phyloP scores from a whole-genome alignment of 306 rosid species.

The Macrotyloma uniflorum region DNA sequence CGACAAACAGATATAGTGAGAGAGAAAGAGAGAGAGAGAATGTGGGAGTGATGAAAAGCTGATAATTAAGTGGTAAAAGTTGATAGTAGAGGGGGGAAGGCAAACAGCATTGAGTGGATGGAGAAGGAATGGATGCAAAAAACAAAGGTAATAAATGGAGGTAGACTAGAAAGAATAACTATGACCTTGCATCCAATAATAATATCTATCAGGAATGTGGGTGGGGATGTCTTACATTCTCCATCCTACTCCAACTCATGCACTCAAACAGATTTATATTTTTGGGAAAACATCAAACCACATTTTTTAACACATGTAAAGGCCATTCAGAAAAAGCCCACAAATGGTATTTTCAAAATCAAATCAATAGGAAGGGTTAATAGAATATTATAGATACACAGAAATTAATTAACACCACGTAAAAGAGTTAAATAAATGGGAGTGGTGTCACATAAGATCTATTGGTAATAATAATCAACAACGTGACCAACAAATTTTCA shows the following conservation, averaged over 20 bases:
- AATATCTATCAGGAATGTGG: slow-evolving; percentile 59
- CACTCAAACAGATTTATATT: slow-evolving; percentile 31
- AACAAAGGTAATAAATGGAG: slow-evolving; percentile 94
- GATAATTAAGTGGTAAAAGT: slow-evolving; percentile 60
- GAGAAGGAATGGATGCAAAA: slow-evolving; percentile 88
- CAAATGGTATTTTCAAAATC: neutral
- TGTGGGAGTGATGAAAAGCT: slow-evolving; percentile 35
- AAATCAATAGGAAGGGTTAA: neutral
- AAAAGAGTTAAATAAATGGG: neutral
- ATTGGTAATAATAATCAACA: slow-evolving; percentile 32
- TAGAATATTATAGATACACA: neutral
- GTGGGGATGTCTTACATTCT: slow-evolving; percentile 69
- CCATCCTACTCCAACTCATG: slow-evolving; percentile 52
- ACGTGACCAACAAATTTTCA: slow-evolving; percentile 24
- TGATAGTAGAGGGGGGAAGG: slow-evolving; percentile 48
- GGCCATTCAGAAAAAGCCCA: neutral
- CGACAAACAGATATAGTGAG: slow-evolving; percentile 26
- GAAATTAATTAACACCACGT: neutral
- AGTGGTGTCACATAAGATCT: slow-evolving; percentile 27
- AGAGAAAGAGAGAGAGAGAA: slow-evolving; percentile 26
- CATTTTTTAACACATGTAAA: slow-evolving; percentile 4
- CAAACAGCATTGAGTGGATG: slow-evolving; percentile 79
- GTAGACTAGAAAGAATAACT: slow-evolving; percentile 83
- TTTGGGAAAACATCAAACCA: slow-evolving; percentile 20
- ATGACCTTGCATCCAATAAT: slow-evolving; percentile 86